Evolutionary conservation across 2,329 filamentous ascomycete species (phyloP), one percentile per base, ranked within the genome.

Genomic region (Fusarium secorum): DNA sequence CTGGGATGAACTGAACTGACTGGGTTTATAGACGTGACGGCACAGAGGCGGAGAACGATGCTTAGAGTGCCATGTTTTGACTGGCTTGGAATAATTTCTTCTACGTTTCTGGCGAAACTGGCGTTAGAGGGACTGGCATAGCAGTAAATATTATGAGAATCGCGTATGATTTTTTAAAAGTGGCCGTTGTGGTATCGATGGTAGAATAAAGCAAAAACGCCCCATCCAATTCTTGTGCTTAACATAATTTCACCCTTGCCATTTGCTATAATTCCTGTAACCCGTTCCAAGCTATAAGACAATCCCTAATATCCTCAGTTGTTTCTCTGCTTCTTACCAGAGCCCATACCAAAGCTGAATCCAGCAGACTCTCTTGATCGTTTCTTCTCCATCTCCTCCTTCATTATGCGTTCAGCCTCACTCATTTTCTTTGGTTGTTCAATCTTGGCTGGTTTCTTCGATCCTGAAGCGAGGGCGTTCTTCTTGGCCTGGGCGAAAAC

Each of bases 321-420:
- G 22, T 65, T 84, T 69, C 82, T 84, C 64, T 83, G 86, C 74
- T 86, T 88, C 81, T 90, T 90, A 52, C 81, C 80, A 2, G 83
- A 80, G 11, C 82, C 79, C 49, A 84, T 84, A 22, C 81, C 82
- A 56, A 84, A 83, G 2, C 81, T 82, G 56, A 84, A 83, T 1
- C 85, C 85, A 3, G 79, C 79, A 7, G 78, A 78, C 14, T 84
- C 86, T 51, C 88, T 83, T 36, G 85, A 81, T 60, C 90, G 85
- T 78, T 94, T 94, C 70, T 87, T 85, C 74, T 94, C 91, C 80
- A 93, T 86, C 77, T 95, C 92, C 74, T 93, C 91, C 80, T 91
- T 93, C 94, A 97, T 97, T 76, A 96, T 97, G 57, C 91, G 87
- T 81, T 95, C 94, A 6, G 91, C 91, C 78, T 97, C 93, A 75